Conservation (phyloP, 2,329 filamentous ascomycete genomes). For the Colletotrichum cereale region DNA sequence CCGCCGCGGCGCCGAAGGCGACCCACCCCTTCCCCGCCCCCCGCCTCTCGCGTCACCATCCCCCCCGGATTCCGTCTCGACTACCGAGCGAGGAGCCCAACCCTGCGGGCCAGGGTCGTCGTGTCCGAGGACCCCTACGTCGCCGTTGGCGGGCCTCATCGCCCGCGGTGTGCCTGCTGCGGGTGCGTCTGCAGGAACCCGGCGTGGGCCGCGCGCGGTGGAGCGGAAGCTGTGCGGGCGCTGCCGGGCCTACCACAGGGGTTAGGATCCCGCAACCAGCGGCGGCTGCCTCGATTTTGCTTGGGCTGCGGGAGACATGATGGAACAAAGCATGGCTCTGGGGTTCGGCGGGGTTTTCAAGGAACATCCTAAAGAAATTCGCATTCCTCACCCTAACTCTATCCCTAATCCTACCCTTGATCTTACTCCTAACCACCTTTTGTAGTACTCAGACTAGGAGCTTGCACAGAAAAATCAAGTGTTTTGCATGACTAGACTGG, state of each 20-base stretch:
- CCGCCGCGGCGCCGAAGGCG: not conserved
- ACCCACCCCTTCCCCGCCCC: not conserved
- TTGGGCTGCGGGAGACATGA: too few species aligned
- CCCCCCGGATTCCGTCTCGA: not conserved
- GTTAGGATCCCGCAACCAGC: not conserved
- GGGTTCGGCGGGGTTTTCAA: not conserved
- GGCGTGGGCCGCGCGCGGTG: not conserved
- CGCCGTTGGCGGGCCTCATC: not conserved
- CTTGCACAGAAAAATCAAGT: not conserved
- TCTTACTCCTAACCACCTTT: too few species aligned
- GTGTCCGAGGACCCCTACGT: not conserved
- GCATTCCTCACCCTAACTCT: too few species aligned
- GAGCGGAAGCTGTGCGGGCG: not conserved
- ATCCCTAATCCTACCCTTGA: too few species aligned
- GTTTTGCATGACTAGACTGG: not conserved
- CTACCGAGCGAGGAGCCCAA: not conserved
- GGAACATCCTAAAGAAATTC: too few species aligned
- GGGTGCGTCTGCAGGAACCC: slow-evolving; percentile 2
- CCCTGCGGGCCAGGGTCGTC: not conserved
- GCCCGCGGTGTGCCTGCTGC: not conserved
- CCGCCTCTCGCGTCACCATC: not conserved
- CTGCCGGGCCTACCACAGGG: slow-evolving; percentile 1
- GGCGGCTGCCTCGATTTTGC: not conserved
- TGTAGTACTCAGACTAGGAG: too few species aligned
- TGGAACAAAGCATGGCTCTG: not conserved